Evolutionary conservation across 2,329 filamentous ascomycete genomes (phyloP).

Genomic region (Penicillium sp.): DNA sequence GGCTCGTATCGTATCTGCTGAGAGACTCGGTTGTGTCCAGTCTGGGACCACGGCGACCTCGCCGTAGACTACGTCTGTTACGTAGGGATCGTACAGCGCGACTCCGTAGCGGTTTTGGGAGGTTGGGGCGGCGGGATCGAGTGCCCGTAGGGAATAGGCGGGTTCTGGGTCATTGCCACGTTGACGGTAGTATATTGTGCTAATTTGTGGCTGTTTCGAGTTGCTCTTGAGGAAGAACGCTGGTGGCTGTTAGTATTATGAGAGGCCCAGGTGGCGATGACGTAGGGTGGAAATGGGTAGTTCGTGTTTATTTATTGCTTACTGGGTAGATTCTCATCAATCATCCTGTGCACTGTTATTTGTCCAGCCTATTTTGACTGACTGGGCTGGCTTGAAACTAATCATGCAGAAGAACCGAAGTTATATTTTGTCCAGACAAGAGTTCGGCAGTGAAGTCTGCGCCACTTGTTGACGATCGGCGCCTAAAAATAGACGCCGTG

Average conservation of each 20-base stretch:
- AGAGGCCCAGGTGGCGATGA: slow-evolving; percentile 15
- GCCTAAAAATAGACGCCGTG: slow-evolving; percentile 24
- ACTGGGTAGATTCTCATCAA: slow-evolving; percentile 91
- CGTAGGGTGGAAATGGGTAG: slow-evolving; percentile 10
- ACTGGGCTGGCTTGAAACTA: not conserved
- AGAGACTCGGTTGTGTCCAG: slow-evolving; percentile 79
- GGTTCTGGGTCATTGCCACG: slow-evolving; percentile 76
- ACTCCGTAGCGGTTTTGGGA: slow-evolving; percentile 82
- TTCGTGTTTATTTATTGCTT: slow-evolving; percentile 49
- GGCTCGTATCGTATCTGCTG: slow-evolving; percentile 71
- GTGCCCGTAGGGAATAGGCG: slow-evolving; percentile 74
- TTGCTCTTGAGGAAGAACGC: slow-evolving; percentile 59
- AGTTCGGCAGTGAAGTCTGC: slow-evolving; percentile 10
- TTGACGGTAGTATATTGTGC: slow-evolving; percentile 51
- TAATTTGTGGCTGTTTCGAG: slow-evolving; percentile 37
- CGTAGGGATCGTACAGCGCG: slow-evolving; percentile 77
- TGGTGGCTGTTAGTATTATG: slow-evolving; percentile 26
- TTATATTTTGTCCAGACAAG: slow-evolving; percentile 10
- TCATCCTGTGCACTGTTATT: slow-evolving; percentile 53
- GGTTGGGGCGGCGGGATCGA: slow-evolving; percentile 64
- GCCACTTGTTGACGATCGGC: slow-evolving; percentile 21
- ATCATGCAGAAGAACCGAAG: not conserved
- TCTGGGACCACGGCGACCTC: slow-evolving; percentile 81
- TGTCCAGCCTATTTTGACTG: not conserved
- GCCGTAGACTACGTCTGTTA: slow-evolving; percentile 76